Evolutionary conservation across 495 filamentous ascomycete species (phyloP), one percentile per base, ranked within the genome.

Genomic region (Penicillium angulare): DNA sequence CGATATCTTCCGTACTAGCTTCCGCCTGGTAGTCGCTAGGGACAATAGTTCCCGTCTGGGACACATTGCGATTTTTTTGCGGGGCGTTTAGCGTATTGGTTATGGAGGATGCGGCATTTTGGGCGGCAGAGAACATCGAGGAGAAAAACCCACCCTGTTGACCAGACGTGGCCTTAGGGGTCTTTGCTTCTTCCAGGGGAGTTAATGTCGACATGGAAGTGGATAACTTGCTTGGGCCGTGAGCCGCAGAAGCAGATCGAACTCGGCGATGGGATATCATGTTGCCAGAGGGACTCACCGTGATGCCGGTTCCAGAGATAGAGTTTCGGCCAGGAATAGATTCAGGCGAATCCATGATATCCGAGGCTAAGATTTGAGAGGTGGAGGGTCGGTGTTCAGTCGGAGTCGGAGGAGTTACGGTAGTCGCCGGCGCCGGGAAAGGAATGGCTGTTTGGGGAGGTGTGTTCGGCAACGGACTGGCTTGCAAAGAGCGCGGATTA

Each of bases 91-190:
- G 88, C 40, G 79, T 91, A 60, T 82, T 96, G 55, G 81, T 91
- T 4, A 99, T 60, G 2, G 83, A 85, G 56, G 81, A 90, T n/a
- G 93, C 92, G 32, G 95, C 92, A 70, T 88, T 97, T 62, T 97
- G 93, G 13, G 92, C 92, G 23, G 85, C 92, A 24, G 90, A 90
- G 58, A 98, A 89, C 62, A 97, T 86, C 13, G 86, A 88, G 6
- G 89, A 92, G 67, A 98, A 98, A 67, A 98, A 98, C 0, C 91
- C 89, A 36, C 75, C 77, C 35, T 66, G 78, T 39, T 75, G 75
- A 44, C 63, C 61, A 12, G 54, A 54, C 1, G 65, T 40, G n/a
- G 59, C 56, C 45, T 67, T 69, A 7, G 79, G 67, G 1, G 77
- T 72, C 52, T 79, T 84, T 9, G 58, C 53, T 63, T 87, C 84